These are phyloP conservation scores for Nematocida displodere DNA, from an alignment of 371 early-diverging fungal species.

Conservation along the genomic window DNA sequence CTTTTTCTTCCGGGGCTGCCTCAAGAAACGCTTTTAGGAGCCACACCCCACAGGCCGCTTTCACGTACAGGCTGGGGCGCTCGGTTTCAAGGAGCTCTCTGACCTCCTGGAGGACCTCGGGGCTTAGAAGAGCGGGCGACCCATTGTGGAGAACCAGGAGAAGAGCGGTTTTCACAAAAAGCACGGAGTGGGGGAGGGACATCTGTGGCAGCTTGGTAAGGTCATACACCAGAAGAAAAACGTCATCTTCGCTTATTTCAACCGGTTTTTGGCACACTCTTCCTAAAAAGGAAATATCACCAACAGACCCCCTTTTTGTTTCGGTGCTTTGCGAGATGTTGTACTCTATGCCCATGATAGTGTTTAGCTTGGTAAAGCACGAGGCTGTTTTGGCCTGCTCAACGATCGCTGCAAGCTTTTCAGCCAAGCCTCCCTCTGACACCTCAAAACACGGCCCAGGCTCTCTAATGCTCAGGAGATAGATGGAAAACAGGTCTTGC, in stretches of 20 bases:
- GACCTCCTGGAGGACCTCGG: slow-evolving; percentile 3
- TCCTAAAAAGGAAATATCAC: no score
- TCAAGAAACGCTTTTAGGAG: slow-evolving; percentile 2
- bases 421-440: no score
- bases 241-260: background rate
- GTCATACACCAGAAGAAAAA: slow-evolving; percentile 2
- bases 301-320: no score
- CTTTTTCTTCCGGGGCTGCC: background rate
- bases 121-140: background rate
- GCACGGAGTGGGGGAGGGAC: background rate
- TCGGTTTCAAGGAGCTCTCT: slow-evolving; percentile 29
- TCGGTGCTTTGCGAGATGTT: no score
- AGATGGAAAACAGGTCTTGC: slow-evolving; percentile 17
- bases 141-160: background rate
- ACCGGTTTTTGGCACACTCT: no score
- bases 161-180: slow-evolving; percentile 20
- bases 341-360: background rate
- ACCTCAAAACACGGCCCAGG: no score
- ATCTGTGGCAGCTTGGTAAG: background rate
- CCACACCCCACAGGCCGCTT: slow-evolving; percentile 9
- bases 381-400: background rate
- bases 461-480: no score
- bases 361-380: slow-evolving; percentile 13
- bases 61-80: background rate
- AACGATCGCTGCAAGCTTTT: no score